phyloP scores from a whole-genome alignment of 2,329 filamentous ascomycete species.

The Zymoseptoria crescenta region DNA sequence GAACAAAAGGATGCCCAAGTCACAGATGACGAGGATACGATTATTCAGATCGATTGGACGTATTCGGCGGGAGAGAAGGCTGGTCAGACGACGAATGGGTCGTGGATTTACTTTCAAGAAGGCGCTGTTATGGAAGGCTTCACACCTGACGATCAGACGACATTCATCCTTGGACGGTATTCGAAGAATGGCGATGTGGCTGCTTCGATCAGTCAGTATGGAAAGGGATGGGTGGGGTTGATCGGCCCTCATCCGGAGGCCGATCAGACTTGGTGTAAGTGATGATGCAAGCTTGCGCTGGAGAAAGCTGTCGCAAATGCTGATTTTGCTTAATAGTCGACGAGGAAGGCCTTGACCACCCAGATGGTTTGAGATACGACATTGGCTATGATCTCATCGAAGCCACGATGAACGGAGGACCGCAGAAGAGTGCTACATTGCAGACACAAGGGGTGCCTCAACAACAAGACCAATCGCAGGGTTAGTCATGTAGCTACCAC shows the following conservation, averaged over 20 bases:
- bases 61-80: constrained; percentile 9
- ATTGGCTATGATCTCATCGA: constrained; percentile 15
- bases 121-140: constrained; percentile 9
- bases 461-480: not conserved
- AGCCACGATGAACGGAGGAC: constrained; percentile 4
- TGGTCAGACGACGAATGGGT: constrained; percentile 8
- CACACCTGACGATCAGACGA: constrained; percentile 1
- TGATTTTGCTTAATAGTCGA: constrained; percentile 7
- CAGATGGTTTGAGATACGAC: constrained; percentile 13
- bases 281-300: not conserved
- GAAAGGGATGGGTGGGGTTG: constrained; percentile 17
- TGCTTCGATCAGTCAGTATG: constrained; percentile 12
- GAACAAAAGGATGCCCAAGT: constrained; percentile 11
- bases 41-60: constrained; percentile 20
- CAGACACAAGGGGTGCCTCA: not conserved
- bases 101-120: constrained; percentile 21
- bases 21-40: constrained; percentile 10
- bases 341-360: constrained; percentile 3
- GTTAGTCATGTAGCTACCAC: not conserved
- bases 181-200: constrained; percentile 16
- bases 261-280: constrained; percentile 18
- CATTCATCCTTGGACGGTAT: constrained; percentile 14
- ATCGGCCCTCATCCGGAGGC: constrained; percentile 19
- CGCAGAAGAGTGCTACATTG: not conserved
- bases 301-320: not conserved